Conservation (phyloP, 345 rosid genomes). For the Pelargonium nanum region DNA sequence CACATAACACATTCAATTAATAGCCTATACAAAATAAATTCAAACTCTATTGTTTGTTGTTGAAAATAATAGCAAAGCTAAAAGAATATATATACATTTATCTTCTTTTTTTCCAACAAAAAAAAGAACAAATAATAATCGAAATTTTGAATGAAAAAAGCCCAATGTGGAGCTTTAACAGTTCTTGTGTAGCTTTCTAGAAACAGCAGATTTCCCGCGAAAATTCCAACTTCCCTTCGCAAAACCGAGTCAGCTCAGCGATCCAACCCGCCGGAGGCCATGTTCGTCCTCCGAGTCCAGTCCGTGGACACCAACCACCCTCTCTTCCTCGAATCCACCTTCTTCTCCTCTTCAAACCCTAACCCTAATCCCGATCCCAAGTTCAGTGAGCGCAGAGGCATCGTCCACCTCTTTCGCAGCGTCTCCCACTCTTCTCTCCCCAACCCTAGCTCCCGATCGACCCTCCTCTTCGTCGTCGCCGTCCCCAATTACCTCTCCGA, state of each 20-base stretch:
- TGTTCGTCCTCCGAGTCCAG: constrained; percentile 80
- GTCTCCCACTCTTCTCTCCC: constrained; percentile 53
- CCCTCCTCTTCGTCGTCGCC: constrained; percentile 69
- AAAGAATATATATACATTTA: too few species aligned
- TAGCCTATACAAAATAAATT: too few species aligned
- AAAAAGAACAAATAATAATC: too few species aligned
- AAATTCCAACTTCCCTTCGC: too few species aligned
- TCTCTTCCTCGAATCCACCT: constrained; percentile 34
- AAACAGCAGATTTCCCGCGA: too few species aligned
- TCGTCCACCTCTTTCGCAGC: constrained; percentile 58
- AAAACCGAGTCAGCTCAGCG: neutral
- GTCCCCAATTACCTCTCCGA: constrained; percentile 74
- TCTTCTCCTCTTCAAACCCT: constrained; percentile 27
- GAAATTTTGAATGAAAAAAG: too few species aligned
- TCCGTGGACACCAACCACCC: constrained; percentile 64
- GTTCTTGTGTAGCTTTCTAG: too few species aligned
- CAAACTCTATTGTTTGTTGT: too few species aligned
- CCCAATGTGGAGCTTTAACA: too few species aligned
- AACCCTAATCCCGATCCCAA: constrained; percentile 22
- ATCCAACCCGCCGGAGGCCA: constrained; percentile 6
- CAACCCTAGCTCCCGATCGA: constrained; percentile 55
- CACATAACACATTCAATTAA: too few species aligned
- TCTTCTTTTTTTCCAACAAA: too few species aligned
- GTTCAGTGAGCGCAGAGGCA: constrained; percentile 60
- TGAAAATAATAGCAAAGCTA: too few species aligned